Evolutionary conservation across 257 asterid genomes (phyloP).

Genomic region (Phtheirospermum japonicum): DNA sequence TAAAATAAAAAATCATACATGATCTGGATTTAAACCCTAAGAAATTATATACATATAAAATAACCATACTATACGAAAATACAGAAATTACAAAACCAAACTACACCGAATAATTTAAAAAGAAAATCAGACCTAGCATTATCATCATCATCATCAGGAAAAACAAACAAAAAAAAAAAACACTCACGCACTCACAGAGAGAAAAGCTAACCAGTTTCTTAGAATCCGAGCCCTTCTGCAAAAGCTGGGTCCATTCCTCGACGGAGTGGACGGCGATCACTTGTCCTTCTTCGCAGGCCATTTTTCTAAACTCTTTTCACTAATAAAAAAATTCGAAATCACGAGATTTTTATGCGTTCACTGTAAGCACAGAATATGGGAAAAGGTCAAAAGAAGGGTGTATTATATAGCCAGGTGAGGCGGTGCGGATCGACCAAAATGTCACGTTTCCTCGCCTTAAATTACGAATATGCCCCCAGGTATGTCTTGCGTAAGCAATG

Average conservation of each 20-base stretch:
- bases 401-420: not conserved
- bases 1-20: too few relatives aligned
- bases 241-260: constrained; percentile 41
- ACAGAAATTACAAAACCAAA: not conserved
- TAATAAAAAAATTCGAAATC: not conserved
- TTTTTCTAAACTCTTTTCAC: not conserved
- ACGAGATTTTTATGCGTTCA: not conserved
- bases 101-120: not conserved
- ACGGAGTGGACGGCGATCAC: constrained; percentile 62
- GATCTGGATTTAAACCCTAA: too few relatives aligned
- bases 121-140: not conserved
- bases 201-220: constrained; percentile 49
- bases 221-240: constrained; percentile 42
- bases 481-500: too few relatives aligned
- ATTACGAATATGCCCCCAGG: constrained; percentile 5
- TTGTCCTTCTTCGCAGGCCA: constrained; percentile 51
- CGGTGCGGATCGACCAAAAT: not conserved
- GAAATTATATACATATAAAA: too few relatives aligned
- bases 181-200: not conserved
- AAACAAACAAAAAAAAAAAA: not conserved
- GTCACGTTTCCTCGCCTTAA: not conserved
- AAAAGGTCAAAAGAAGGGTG: not conserved
- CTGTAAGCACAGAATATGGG: not conserved
- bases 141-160: not conserved
- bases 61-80: too few relatives aligned